Percentiles rank a stretch among this genome's conserved stretches.
These are phyloP conservation scores for Plectranthus barbatus DNA, from an alignment of 257 asterid genomes.

Conservation along the genomic window DNA sequence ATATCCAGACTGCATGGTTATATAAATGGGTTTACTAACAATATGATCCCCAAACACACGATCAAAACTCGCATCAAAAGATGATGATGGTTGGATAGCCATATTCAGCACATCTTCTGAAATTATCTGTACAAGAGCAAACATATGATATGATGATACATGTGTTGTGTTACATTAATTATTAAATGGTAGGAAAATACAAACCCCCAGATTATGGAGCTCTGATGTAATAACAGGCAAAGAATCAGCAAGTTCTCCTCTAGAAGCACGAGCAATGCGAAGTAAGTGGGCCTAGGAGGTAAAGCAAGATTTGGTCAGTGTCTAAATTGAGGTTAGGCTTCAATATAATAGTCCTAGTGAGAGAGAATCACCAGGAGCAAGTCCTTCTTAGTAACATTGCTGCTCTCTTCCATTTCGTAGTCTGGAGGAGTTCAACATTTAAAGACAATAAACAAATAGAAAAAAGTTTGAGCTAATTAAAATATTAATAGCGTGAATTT, in stretches of 20 bases:
- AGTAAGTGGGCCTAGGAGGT: slow-evolving; percentile 82
- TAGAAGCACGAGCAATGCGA: slow-evolving; percentile 76
- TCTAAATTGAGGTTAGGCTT: neutral
- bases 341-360: no score
- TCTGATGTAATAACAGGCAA: slow-evolving; percentile 79
- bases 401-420: no score
- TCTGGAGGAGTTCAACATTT: slow-evolving; percentile 33
- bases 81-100: slow-evolving; percentile 59
- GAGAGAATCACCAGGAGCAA: slow-evolving; percentile 60
- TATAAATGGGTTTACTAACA: slow-evolving; percentile 34
- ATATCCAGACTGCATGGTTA: slow-evolving; percentile 10
- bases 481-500: no score
- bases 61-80: slow-evolving; percentile 60
- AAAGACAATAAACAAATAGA: no score
- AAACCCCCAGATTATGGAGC: slow-evolving; percentile 71
- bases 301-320: slow-evolving; percentile 16
- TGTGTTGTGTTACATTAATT: neutral
- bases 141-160: slow-evolving; percentile 11
- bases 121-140: slow-evolving; percentile 47
- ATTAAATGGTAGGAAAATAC: slow-evolving; percentile 18
- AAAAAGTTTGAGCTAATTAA: no score
- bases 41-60: slow-evolving; percentile 58
- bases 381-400: no score
- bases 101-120: slow-evolving; percentile 65
- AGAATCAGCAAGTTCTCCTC: slow-evolving; percentile 73